Evolutionary conservation across 2,329 filamentous ascomycete genomes (phyloP), one percentile per base, ranked within the genome.

Genomic region (Plectosphaerella sp.): DNA sequence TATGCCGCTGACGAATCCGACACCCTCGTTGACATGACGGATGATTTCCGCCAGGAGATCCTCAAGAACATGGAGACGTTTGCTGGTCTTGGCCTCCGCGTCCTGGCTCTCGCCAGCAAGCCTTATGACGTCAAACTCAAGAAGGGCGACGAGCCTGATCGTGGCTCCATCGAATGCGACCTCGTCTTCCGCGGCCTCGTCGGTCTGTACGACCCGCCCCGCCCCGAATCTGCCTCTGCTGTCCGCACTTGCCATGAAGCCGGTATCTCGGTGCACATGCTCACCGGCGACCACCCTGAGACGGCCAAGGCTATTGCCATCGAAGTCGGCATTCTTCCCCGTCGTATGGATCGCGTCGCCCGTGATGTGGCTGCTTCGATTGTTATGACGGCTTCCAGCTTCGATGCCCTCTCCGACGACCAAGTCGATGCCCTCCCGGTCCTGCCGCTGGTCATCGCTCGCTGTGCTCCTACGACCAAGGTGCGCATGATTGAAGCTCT

Each of bases 381-480:
- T 71, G 77, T 83, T 22, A 83, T 82, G 77, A 79, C 79, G 3
- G 80, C 80, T 3, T 65, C 76, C 12, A 73, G 84, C 54, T 86
- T 87, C 52, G 83, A 86, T 57, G 75, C 76, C 41, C 67, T 86
- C 8, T 74, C 74, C 0, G 79, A 86, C 36, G 74, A 77, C 0
- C 74, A 86, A 56, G 80, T 87, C 42, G 83, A 87, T 54, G 62
- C 67, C 1, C 73, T 86, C 1, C 80, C 81, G 1, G 73, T 81
- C 1, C 64, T 86, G 5, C 83, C 83, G 4, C 67, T 86, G 2
- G 83, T 87, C 5, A 80, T 86, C 49, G 83, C 83, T 45, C 75
- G 83, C 20, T 87, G 83, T 58, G 81, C 82, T 1, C 84, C 84
- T 0, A 76, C 78, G 41, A 87, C 83, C 8, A 87, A 88, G 61